phyloP scores from a whole-genome alignment of 2,329 filamentous ascomycete genomes.

The Calonectria montana region DNA sequence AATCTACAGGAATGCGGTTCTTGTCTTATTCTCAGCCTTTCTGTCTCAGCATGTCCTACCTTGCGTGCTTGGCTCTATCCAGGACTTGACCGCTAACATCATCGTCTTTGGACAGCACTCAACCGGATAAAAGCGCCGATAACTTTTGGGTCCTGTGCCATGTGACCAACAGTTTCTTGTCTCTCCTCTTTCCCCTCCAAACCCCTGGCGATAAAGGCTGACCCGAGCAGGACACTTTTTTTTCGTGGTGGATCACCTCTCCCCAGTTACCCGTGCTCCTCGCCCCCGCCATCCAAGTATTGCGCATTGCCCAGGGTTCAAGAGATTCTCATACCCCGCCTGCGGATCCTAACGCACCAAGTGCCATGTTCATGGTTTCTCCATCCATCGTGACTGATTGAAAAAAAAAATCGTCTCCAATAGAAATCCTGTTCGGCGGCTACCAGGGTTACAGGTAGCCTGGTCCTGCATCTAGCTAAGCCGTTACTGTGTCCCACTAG shows the following conservation, averaged over 20 bases:
- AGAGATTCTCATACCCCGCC: conserved; percentile 10
- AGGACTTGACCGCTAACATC: background rate
- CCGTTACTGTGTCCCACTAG: conserved; percentile 10
- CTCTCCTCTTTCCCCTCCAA: background rate
- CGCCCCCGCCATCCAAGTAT: conserved; percentile 11
- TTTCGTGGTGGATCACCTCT: background rate
- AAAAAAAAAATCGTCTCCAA: background rate
- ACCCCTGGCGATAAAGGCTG: background rate
- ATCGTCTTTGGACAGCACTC: background rate
- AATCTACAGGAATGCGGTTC: background rate
- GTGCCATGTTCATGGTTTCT: background rate
- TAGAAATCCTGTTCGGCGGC: conserved; percentile 1
- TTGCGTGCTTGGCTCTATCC: background rate
- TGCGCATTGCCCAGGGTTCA: background rate
- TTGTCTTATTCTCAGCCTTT: background rate
- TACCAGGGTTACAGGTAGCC: background rate
- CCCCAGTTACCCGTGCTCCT: conserved; percentile 4
- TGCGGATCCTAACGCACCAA: background rate
- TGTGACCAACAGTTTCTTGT: background rate
- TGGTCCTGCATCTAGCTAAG: background rate
- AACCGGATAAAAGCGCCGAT: background rate
- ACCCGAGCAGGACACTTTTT: background rate
- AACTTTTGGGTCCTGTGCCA: background rate
- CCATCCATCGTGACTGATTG: conserved; percentile 19
- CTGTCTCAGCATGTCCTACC: background rate